Evolutionary conservation across 2,329 filamentous ascomycete genomes (phyloP).

Genomic region (Colletotrichum sojae): DNA sequence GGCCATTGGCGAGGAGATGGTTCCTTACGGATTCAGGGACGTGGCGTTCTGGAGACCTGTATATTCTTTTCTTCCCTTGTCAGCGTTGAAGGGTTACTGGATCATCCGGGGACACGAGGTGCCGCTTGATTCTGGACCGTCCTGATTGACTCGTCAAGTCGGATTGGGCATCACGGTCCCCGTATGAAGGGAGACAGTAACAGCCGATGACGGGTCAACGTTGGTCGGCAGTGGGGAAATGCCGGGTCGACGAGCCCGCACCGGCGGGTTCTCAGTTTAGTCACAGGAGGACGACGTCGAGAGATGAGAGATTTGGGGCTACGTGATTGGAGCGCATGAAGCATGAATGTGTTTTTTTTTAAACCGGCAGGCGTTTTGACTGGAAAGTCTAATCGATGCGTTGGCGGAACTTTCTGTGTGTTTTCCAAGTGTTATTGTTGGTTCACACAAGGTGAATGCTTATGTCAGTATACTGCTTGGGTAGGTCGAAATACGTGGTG

Average conservation of each 20-base stretch:
- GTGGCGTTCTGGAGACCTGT: not conserved
- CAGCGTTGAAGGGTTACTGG: not conserved
- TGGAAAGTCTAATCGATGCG: slow-evolving; percentile 4
- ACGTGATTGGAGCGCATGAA: slow-evolving; percentile 25
- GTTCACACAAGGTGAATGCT: too few relatives aligned
- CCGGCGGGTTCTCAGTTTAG: too few relatives aligned
- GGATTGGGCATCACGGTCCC: too few relatives aligned
- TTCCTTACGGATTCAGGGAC: not conserved
- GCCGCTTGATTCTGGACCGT: too few relatives aligned
- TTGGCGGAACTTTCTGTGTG: not conserved
- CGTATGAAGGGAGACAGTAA: not conserved
- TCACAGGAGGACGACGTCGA: not conserved
- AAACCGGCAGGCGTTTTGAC: slow-evolving; percentile 2
- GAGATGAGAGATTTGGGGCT: not conserved
- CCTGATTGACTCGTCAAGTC: too few relatives aligned
- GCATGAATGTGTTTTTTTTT: not conserved
- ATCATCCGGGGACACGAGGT: not conserved
- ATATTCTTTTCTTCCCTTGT: too few relatives aligned
- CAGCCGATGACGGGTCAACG: slow-evolving; percentile 2
- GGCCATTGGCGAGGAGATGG: not conserved
- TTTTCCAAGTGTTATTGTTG: not conserved
- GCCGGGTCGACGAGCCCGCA: not conserved
- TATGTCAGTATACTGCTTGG: too few relatives aligned
- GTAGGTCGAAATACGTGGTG: too few relatives aligned
- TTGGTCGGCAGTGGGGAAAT: slow-evolving; percentile 8